phyloP scores from a whole-genome alignment of 805 yeast species.

The Sugiyamaella marilandica region DNA sequence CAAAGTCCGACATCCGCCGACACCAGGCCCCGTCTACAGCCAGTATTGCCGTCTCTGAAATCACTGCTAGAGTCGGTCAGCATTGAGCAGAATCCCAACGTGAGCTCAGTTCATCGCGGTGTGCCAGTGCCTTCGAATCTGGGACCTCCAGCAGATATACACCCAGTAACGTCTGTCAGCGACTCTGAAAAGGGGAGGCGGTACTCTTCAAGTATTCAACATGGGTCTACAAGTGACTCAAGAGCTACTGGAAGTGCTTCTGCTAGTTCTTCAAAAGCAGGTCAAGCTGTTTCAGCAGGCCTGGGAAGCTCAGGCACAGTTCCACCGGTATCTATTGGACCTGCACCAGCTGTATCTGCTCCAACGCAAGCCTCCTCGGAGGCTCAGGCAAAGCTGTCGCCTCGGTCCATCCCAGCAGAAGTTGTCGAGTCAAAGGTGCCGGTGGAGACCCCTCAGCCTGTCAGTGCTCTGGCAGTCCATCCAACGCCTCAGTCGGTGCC shows the following conservation, averaged over 20 bases:
- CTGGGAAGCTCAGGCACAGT: too few species aligned
- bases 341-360: too few species aligned
- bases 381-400: too few species aligned
- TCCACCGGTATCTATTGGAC: too few species aligned
- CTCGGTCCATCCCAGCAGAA: too few species aligned
- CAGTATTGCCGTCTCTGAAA: slow-evolving; percentile 5
- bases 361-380: too few species aligned
- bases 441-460: not conserved
- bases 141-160: slow-evolving; percentile 1
- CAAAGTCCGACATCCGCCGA: not conserved
- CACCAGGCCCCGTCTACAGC: slow-evolving; percentile 1
- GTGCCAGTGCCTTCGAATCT: not conserved
- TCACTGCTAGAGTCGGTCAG: slow-evolving; percentile 2
- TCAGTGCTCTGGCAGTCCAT: not conserved
- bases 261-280: too few species aligned
- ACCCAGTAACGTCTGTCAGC: not conserved
- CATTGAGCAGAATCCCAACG: not conserved
- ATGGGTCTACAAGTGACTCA: too few species aligned
- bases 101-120: not conserved
- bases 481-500: not conserved
- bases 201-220: too few species aligned
- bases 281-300: too few species aligned
- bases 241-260: too few species aligned
- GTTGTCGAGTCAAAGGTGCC: not conserved
- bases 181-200: too few species aligned